Evolutionary conservation across 2,329 filamentous ascomycete genomes (phyloP), one percentile per base, ranked within the genome.

Genomic region (Corynespora cassiicola): DNA sequence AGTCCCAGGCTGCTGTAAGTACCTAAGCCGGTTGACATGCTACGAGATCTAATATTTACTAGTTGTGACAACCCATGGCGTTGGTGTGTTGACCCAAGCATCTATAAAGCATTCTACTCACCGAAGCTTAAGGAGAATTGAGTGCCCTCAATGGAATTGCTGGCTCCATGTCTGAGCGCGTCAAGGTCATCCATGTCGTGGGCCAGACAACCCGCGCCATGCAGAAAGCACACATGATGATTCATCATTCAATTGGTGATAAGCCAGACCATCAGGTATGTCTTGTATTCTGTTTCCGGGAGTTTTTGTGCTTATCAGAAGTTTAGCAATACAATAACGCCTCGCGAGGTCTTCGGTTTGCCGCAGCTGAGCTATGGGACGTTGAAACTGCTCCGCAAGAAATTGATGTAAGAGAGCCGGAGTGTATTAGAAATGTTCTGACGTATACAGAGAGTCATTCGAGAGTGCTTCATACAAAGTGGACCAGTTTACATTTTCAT

Each of bases 51-150:
- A 27, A 42, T 20, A 24, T 6, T 14, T 65, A 67, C 5, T 70
- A 22, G 54, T 82, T 6, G 66, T 84, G 20, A 84, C 81, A 1
- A 82, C 81, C 0, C 82, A 82, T 51, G 81, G 80, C 4, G 81
- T 84, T 1, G 81, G 81, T 42, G 38, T 16, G 46, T 42, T 3
- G 7, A 11, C 16, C 8, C 9, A 7, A n/a, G 14, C 5, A 24
- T 23, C 6, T 14, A 30, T 23, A 8, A 15, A 12, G 10, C 2
- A 31, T 14, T 15, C 3, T 24, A 11, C 19, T 36, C 8, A 47
- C 15, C 27, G n/a, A 12, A 15, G 10, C 4, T 36, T 8, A 11
- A 55, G 60, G 63, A 14, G 73, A 75, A 46, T 50, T 75, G 5
- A 71, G 65, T 25, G 73, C 73, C 1, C 42, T 75, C 5, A 75